Evolutionary conservation across 208 protist species (phyloP), one percentile per base, ranked within the genome.

Genomic region (Blechomonas ayalai): DNA sequence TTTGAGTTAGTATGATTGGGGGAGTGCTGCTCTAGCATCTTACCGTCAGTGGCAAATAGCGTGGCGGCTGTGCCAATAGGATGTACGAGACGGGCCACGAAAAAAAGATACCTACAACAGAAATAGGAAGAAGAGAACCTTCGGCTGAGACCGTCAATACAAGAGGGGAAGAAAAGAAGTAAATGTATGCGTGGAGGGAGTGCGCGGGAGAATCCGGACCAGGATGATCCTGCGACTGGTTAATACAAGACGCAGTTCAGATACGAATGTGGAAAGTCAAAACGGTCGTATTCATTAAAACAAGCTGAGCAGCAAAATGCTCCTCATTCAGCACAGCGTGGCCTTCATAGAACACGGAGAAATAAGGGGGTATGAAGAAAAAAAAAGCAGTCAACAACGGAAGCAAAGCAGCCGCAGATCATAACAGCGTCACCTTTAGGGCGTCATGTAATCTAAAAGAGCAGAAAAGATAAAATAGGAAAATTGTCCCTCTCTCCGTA

Each of bases 391-490:
- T 16, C 7, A 52, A 44, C 23, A 5, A 18, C 10, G 51, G 27
- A 19, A 37, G 52, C 26, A 35, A 47, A 47, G 9, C n/a, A n/a
- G n/a, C n/a, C n/a, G n/a, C n/a, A n/a, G n/a, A n/a, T 40, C 33
- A 52, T 24, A 58, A 39, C 56, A 40, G 26, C 16, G 33, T 16
- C 29, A 43, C 47, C 12, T 23, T 18, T 29, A 41, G 19, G 2
- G 40, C 18, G 20, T 5, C 22, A 42, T 27, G 27, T 27, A 54
- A 39, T 42, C 43, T 13, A 27, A 49, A 45, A 29, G 3, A 19
- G 34, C 33, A 40, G 25, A 27, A 59, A 64, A 32, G 59, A 13
- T 26, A 51, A 56, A 51, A 24, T 13, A 29, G 43, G 54, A 36
- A 52, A 12, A 6, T 3, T 33, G 23, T 41, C 12, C 7, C 2